Base-by-base conservation (phyloP, 805 yeast species). In the Zygotorulaspora chibaensis region DNA sequence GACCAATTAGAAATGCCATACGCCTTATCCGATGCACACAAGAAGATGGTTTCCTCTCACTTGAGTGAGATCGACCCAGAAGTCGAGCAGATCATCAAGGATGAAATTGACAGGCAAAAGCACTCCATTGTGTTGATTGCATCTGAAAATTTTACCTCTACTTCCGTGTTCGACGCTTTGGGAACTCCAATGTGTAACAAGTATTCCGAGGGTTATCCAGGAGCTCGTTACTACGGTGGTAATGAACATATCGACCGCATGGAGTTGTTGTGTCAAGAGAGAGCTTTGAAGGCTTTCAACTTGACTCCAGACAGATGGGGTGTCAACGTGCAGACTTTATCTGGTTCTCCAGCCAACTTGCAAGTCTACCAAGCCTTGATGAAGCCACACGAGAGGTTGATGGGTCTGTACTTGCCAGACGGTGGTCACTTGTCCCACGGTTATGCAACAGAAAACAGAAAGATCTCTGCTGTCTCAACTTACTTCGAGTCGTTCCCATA, bases 351-450 rank as follows among this genome's bases (percentile, higher is more conserved):
- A 54, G 99, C 99, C 47, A 93, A 93, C 74, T 78, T 93, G 68
- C 91, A 93, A 68, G 98, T 90, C 38, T 93, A 93, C 74, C 90
- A 87, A 66, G 97, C 98, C 35, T 74, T 93, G 56, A 80, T 93
- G 84, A 87, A 86, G 63, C 95, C 93, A 50, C 96, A 89, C 65
- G 99, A 91, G 61, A 84, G 99, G 72, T 73, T 93, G 59, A 93
- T 93, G 99, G 99, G 99, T 59, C 80, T 93, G 56, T 97, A 91
- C 65, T 77, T 93, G 65, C 99, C 99, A 58, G 98, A 93, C 63
- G 99, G 99, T 63, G 99, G 99, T 61, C 99, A 93, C 70, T 78
- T 93, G 69, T 88, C 96, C 45, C 99, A 93, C 71, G 99, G 99
- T 58, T 93, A 93, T 74, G 98, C 93, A 70, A 91, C 98, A 47